Base-by-base conservation (phyloP, 2,329 filamentous ascomycete genomes). In the Cordyceps tenuipes region DNA sequence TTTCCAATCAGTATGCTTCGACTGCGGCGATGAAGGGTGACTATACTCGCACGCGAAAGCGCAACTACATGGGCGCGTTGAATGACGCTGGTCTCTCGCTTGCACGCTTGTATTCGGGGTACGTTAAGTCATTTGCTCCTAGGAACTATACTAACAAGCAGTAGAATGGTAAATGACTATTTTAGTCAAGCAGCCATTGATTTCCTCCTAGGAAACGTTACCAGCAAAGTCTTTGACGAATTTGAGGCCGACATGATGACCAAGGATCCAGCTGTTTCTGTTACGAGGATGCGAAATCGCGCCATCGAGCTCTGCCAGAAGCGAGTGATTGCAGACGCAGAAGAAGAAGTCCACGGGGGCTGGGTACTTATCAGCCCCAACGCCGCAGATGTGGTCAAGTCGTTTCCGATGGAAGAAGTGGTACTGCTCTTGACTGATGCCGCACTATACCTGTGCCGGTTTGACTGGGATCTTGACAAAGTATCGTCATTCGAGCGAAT, bases 1-100 rank as follows among this genome's bases (percentile, higher is more conserved):
- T 97, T 59, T 96, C 91, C 0, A 91, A 92, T 65, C 93, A 97
- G 71, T 99, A 99, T 72, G 91, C 94, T 1, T 96, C 91, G 10
- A 97, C 94, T 0, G 91, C 91, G 2, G 94, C 94, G 0, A 84
- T 99, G 74, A 99, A 99, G 70, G 94, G 94, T 9, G 94, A 99
- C 72, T 99, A 93, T 69, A 99, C 94, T 1, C 83, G 94, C 49
- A 97, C 92, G 3, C 82, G 87, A 61, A 96, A 95, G 74, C 84
- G 94, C 50, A 89, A 97, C 69, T 94, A 96, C 68, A 87, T 90
- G 1, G 94, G 94, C 3, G 93, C 93, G 0, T 74, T 99, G 61
- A 96, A 93, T 41, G 94, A 99, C 68, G 85, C 97, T 55, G 90
- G 91, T 0, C 79, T 97, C 54, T 97, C 92, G 0, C 77, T 99